phyloP scores from a whole-genome alignment of 176 grass and related monocot genomes.

The Elaeis guineensis region DNA sequence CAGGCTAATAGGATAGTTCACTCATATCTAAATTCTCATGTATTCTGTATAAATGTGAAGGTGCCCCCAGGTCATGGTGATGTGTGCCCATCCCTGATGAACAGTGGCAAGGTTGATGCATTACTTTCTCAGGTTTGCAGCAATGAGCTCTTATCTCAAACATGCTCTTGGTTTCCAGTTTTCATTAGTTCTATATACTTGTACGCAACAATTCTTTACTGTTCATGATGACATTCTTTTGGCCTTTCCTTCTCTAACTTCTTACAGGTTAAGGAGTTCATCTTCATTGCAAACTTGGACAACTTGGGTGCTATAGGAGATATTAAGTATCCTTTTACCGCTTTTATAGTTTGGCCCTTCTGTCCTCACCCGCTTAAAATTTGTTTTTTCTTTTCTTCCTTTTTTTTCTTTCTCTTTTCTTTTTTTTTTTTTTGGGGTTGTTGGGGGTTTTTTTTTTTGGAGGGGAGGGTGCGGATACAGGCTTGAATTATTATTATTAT shows the following conservation, averaged over 20 bases:
- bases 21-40: constrained; percentile 13
- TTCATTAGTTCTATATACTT: no score
- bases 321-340: constrained; percentile 72
- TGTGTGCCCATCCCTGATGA: constrained; percentile 66
- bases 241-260: constrained; percentile 12
- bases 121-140: no score
- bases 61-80: constrained; percentile 75
- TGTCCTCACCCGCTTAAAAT: not conserved
- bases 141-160: no score
- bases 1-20: not conserved
- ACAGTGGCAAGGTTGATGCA: constrained; percentile 41
- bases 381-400: no score
- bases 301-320: constrained; percentile 87
- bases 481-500: no score
- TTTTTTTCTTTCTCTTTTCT: no score
- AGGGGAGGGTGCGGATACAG: no score
- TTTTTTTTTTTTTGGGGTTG: no score
- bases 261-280: constrained; percentile 80
- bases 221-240: not conserved
- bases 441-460: no score
- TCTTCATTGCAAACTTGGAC: constrained; percentile 91
- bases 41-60: constrained; percentile 33
- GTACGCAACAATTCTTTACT: no score
- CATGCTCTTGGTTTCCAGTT: not conserved
- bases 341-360: no score